Evolutionary conservation across 2,329 filamentous ascomycete species (phyloP), one percentile per base, ranked within the genome.

Genomic region (Aspergillus piperis): DNA sequence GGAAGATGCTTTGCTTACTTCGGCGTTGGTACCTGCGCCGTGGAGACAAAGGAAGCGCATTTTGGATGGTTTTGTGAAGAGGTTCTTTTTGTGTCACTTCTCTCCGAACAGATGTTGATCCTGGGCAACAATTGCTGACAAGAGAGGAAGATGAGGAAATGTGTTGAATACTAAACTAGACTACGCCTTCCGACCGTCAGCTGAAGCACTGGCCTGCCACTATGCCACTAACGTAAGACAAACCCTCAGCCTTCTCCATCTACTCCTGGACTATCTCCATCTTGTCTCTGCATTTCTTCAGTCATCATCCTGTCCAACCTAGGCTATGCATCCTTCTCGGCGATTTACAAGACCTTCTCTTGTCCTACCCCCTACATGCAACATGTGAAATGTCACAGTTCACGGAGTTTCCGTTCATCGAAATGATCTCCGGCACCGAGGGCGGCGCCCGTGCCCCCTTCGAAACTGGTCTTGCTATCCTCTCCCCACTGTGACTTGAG

Each of bases 1-100:
- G 32, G 32, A 5, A 36, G 32, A 36, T 36, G 32, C 15, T 25
- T 25, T 25, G 57, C 62, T 39, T 70, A 73, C 72, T 62, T 74
- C 71, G 41, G 62, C 62, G 59, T 70, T 73, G 54, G 72, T 74
- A 50, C 70, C 68, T 3, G 66, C 68, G 42, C 71, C 71, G 50
- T 74, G 72, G 15, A 74, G 61, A 68, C 72, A 74, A 30, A 74
- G 66, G 39, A 74, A 74, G 8, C 68, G 68, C 72, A 74, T 74
- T 17, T 17, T 68, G 55, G 42, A 27, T 30, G 41, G 8, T 30
- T 50, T 8, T 8, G 36, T 54, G 44, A 27, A 19, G 27, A 1
- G 2, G 42, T 27, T 39, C 15, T 23, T 51, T 30, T 8, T 15
- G 25, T n/a, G 15, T 36, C 32, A 17, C 6, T 30, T 8, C 30